Evolutionary conservation across 148 eudicot species (phyloP).

Genomic region (Agrostemma githago): DNA sequence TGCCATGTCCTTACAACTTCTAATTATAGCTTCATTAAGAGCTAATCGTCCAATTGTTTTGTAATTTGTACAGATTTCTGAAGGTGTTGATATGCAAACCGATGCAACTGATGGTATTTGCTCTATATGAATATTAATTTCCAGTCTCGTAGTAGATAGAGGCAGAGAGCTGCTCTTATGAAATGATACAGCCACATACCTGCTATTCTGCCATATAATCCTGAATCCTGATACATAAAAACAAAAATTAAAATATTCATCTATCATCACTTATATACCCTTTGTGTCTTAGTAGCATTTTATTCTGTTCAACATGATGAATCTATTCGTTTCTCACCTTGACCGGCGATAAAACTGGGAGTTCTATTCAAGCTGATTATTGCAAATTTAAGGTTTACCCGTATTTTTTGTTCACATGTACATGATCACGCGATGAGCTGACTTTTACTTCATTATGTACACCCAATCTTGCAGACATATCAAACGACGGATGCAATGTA

Average conservation of each 20-base stretch:
- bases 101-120: neutral
- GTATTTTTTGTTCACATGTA: neutral
- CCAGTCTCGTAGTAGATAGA: neutral
- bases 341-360: neutral
- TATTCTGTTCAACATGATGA: neutral
- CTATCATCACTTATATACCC: neutral
- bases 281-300: constrained; percentile 2
- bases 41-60: neutral
- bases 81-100: constrained; percentile 12
- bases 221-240: neutral
- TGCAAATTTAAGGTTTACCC: too few relatives aligned
- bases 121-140: neutral
- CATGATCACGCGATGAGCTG: neutral
- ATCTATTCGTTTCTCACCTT: neutral
- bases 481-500: constrained; percentile 13
- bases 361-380: neutral
- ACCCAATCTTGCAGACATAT: constrained; percentile 28
- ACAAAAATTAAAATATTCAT: too few relatives aligned
- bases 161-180: neutral
- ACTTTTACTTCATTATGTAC: neutral
- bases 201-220: neutral
- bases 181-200: neutral
- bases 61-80: neutral
- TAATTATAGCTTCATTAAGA: neutral
- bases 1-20: neutral